These are phyloP conservation scores for Lasiodiplodia sp. DNA, from an alignment of 2,329 filamentous ascomycete genomes.

Conservation along the genomic window DNA sequence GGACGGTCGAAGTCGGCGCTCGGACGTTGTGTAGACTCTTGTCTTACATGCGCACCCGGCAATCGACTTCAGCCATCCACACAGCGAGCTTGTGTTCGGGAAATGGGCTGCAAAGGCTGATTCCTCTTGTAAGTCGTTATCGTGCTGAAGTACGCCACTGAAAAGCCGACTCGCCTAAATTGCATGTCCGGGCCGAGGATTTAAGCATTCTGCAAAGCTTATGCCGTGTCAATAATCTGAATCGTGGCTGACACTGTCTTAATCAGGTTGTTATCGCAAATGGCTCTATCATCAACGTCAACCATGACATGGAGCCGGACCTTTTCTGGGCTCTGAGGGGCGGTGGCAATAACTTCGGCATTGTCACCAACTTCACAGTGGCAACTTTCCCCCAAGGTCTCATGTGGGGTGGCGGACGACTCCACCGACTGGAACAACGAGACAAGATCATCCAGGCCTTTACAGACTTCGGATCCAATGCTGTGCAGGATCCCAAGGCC, in stretches of 20 bases:
- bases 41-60: too few relatives aligned
- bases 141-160: background rate
- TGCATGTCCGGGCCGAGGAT: background rate
- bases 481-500: slow-evolving; percentile 35
- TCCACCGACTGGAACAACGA: slow-evolving; percentile 31
- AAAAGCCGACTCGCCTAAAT: background rate
- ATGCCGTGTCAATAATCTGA: slow-evolving; percentile 29
- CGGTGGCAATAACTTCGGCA: slow-evolving; percentile 44
- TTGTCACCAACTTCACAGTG: slow-evolving; percentile 39
- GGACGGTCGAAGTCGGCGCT: too few relatives aligned
- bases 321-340: slow-evolving; percentile 50
- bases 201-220: slow-evolving; percentile 11
- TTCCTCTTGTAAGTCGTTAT: background rate
- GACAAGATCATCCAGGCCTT: slow-evolving; percentile 38
- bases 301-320: slow-evolving; percentile 34
- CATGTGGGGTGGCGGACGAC: slow-evolving; percentile 41
- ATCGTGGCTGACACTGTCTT: slow-evolving; percentile 24
- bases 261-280: slow-evolving; percentile 39
- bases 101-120: background rate
- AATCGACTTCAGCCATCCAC: too few relatives aligned
- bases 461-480: slow-evolving; percentile 38
- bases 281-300: slow-evolving; percentile 43
- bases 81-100: too few relatives aligned
- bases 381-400: slow-evolving; percentile 34
- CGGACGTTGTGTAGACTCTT: too few relatives aligned